Evolutionary conservation across 805 yeast genomes (phyloP), one percentile per base, ranked within the genome.

Genomic region (Debaryomyces tyrocola): DNA sequence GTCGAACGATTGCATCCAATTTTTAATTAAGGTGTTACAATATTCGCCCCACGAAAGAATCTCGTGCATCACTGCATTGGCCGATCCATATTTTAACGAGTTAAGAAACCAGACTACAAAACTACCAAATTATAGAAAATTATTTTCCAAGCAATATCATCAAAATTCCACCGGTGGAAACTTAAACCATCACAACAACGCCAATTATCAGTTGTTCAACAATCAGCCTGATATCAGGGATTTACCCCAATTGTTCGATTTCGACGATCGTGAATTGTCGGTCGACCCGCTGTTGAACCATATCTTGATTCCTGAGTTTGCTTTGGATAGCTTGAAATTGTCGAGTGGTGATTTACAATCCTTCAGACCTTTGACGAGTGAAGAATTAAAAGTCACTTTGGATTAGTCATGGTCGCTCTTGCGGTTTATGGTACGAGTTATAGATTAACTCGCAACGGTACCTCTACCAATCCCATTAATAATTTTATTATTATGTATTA

Each of bases 21-120:
- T 87, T 52, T 67, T 87, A 51, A 73, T 75, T 33, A 66, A 72
- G 51, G 74, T 84, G 34, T 72, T 87, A 51, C 81, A 83, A 58
- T 87, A 87, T 63, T 83, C 86, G 49, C 95, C 95, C 6, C 55
- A 69, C 14, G 79, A 78, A 52, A 75, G 95, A 67, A 70, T 83
- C 39, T 73, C 79, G 47, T 85, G 92, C 33, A 63, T 75, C 14
- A 73, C 77, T 37, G 79, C 82, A 0, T 62, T 83, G 58, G 63
- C 73, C 31, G 75, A 78, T 56, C 73, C 67, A 8, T 82, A 80
- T 66, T 83, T 84, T 60, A 77, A 80, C 54, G 82, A 78, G 51
- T 73, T 80, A 53, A 70, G 78, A 57, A 59, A 57, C 28, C 62
- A 58, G 35, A 44, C 48, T 33, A 69, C 75, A 6, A 66, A 66